These are phyloP conservation scores for Pleurotus ostreatus DNA, from an alignment of 768 basidiomycete genomes.

Conservation along the genomic window DNA sequence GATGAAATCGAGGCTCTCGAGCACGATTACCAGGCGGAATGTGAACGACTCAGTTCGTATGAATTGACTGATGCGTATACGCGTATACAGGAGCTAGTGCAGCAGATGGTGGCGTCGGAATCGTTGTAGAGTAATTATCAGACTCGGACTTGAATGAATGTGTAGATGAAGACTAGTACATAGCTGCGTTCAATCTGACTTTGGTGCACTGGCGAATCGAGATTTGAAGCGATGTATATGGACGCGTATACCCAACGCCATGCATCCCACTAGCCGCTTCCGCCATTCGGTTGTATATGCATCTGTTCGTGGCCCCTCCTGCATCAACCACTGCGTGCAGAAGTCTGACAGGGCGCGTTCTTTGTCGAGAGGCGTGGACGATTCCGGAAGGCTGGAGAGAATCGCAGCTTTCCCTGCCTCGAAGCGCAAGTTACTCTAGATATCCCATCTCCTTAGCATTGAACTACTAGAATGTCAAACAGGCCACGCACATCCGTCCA, in stretches of 20 bases:
- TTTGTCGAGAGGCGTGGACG: constrained; percentile 46
- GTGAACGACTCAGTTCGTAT: constrained; percentile 52
- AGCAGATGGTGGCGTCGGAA: constrained; percentile 35
- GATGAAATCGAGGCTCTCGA: constrained; percentile 60
- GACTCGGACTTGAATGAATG: too few species aligned
- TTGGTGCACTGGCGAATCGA: constrained; percentile 20
- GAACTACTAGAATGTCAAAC: not conserved
- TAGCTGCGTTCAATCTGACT: too few species aligned
- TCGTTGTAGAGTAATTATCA: not conserved
- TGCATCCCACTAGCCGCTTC: constrained; percentile 50
- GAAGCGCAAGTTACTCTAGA: constrained; percentile 81
- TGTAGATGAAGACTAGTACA: too few species aligned
- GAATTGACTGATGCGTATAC: constrained; percentile 59
- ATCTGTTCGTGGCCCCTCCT: constrained; percentile 55
- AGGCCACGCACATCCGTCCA: constrained; percentile 70
- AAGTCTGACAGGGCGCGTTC: constrained; percentile 73
- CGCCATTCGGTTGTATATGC: constrained; percentile 68
- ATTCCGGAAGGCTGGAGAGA: constrained; percentile 50
- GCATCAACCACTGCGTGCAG: constrained; percentile 69
- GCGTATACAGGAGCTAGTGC: constrained; percentile 60
- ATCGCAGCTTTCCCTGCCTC: constrained; percentile 61
- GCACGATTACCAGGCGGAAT: constrained; percentile 60
- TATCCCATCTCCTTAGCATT: not conserved
- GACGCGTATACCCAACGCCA: constrained; percentile 56
- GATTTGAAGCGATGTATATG: constrained; percentile 40